Conservation (phyloP, 306 rosid species). For the Luffa aegyptiaca region DNA sequence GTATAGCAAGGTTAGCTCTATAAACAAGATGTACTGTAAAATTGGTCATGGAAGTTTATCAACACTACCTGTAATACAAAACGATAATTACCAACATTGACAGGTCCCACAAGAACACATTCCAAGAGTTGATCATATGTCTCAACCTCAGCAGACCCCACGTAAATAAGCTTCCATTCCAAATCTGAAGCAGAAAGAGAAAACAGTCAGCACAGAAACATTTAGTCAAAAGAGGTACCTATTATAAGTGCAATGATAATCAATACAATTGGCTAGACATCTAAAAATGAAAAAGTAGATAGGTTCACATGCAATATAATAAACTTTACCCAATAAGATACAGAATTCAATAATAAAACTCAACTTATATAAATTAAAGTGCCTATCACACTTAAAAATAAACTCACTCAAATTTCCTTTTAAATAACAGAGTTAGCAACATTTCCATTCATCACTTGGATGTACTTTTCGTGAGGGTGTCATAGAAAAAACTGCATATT, state of each 20-base stretch:
- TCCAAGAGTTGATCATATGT: conserved; percentile 79
- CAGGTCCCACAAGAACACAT: conserved; percentile 94
- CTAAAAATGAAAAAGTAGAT: background rate
- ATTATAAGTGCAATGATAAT: background rate
- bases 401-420: background rate
- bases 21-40: conserved; percentile 11
- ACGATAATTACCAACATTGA: conserved; percentile 85
- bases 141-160: conserved; percentile 93
- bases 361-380: background rate
- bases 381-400: background rate
- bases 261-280: background rate
- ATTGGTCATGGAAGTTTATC: background rate
- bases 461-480: background rate
- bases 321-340: background rate
- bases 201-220: background rate
- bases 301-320: background rate
- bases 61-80: conserved; percentile 68
- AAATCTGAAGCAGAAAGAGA: conserved; percentile 36
- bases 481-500: background rate
- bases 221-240: background rate
- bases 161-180: conserved; percentile 93
- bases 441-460: background rate
- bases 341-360: background rate
- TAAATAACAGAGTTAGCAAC: background rate
- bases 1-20: conserved; percentile 35